Evolutionary conservation across 768 basidiomycete species (phyloP), one percentile per base, ranked within the genome.

Genomic region (Trametes maxima): DNA sequence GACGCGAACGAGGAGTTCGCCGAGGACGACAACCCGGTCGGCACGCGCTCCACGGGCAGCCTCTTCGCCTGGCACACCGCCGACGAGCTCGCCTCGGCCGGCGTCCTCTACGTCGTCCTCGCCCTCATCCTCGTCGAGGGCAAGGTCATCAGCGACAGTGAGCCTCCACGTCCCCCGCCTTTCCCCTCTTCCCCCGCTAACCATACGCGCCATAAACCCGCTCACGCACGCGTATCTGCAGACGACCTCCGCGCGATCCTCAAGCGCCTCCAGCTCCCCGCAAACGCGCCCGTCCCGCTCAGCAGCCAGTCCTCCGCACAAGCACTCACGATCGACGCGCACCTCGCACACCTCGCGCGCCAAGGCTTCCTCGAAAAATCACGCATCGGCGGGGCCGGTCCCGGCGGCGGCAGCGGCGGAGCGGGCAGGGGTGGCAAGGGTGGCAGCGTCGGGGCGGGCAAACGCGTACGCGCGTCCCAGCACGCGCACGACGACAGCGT

Each of bases 111-210:
- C 57, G 84, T 92, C 16, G 81, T 98, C 39, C 83, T 98, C 11
- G 85, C 89, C 0, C 77, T 97, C 22, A 86, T 98, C 48, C 79
- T 98, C n/a, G 89, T 89, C 45, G 87, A 84, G 64, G 92, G 92
- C 46, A 78, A 89, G 11, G 81, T 84, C 14, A 78, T 97, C 17
- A 78, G 79, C 25, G 94, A 97, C 67, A 73, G 95, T 95, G 67
- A 67, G 88, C 77, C 51, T 40, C 54, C 11, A 2, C n/a, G 55
- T 13, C 22, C 4, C 10, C 8, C 46, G 1, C 24, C n/a, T n/a
- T 25, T 37, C 46, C 54, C 48, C 24, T 17, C 59, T 24, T 24
- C 24, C 33, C 40, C 4, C 7, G 8, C 33, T 7, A 17, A 7
- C n/a, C n/a, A n/a, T n/a, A n/a, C 33, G 17, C 24, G 7, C 17